Evolutionary conservation across 331 rosid genomes (phyloP), one percentile per base, ranked within the genome.

Genomic region (Stylosanthes scabra): DNA sequence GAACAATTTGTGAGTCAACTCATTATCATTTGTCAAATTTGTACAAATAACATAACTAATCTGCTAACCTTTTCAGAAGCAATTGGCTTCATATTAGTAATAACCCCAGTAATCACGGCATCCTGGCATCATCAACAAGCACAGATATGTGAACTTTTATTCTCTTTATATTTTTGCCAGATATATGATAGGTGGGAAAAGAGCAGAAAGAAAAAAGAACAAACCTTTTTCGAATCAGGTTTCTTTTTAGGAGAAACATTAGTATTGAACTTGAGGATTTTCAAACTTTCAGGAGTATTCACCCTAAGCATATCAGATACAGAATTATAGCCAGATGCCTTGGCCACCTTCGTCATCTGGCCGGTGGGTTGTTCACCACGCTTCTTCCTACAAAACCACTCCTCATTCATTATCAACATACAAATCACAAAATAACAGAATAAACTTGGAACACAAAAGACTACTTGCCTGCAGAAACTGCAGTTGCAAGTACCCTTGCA

Each of bases 401-500:
- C 65, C 12, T 76, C 39, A 34, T 46, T 77, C 49, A 75, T 41
- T 72, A 64, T 37, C 7, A 78, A 68, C n/a, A 44, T 66, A 34
- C 28, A 61, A 45, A 68, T 34, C 6, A 40, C 15, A 12, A 51
- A 16, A 70, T 12, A 5, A 20, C 4, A 65, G n/a, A 34, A 34
- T 6, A 41, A 41, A 41, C 37, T 9, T 28, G 37, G 28, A 39
- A 25, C 8, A 25, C 8, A 71, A 44, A 2, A 12, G 40, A 52
- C 66, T 62, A 66, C 88, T 81, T 79, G 86, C 99, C 73, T 81
- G 90, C 99, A 94, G 29, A 29, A n/a, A 69, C 99, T 94, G 59
- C 99, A 91, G 58, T 88, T 94, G 80, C 99, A 94, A 10, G 78
- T 57, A 68, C 85, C 91, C 80, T 84, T 78, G 77, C 99, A 94